A percentile compares a stretch with the other conserved stretches of the same genome.
These are phyloP conservation scores for Mycena kentingensis DNA, from an alignment of 768 basidiomycete genomes.

Conservation along the genomic window DNA sequence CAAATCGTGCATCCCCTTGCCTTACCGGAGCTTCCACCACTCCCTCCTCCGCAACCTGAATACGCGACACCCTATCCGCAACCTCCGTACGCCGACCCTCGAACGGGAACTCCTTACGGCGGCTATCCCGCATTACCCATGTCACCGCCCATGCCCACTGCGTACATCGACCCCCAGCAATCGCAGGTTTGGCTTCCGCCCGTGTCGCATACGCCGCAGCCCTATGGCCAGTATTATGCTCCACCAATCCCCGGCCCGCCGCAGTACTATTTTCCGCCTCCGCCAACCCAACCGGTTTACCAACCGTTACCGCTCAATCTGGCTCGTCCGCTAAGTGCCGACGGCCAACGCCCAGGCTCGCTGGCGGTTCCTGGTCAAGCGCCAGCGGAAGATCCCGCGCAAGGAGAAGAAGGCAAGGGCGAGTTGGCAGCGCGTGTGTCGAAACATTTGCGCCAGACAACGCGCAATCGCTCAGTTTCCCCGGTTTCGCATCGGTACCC, in stretches of 20 bases:
- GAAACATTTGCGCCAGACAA: conserved; percentile 57
- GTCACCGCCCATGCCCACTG: conserved; percentile 38
- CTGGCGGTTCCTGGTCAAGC: conserved; percentile 22
- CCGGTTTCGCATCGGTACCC: conserved; percentile 60
- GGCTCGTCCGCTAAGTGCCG: conserved; percentile 32
- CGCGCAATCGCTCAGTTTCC: conserved; percentile 63
- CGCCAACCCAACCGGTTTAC: conserved; percentile 21
- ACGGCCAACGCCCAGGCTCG: conserved; percentile 15
- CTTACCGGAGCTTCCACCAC: conserved; percentile 42
- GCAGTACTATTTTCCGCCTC: conserved; percentile 40
- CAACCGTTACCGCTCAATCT: conserved; percentile 20
- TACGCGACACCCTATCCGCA: too few species aligned
- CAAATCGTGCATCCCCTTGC: conserved; percentile 66
- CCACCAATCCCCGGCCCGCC: conserved; percentile 27
- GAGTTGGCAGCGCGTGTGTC: conserved; percentile 59
- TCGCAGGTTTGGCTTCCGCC: conserved; percentile 55
- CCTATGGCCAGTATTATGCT: conserved; percentile 32
- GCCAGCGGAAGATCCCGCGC: conserved; percentile 26
- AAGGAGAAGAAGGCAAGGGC: conserved; percentile 61
- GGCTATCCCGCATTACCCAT: conserved; percentile 38
- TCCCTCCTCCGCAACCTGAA: conserved; percentile 25
- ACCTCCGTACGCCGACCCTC: conserved; percentile 25
- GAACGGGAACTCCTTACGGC: conserved; percentile 34
- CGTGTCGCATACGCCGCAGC: conserved; percentile 33
- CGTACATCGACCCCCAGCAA: conserved; percentile 43